Evolutionary conservation across 805 yeast genomes (phyloP).

Genomic region (Brettanomyces nanus): DNA sequence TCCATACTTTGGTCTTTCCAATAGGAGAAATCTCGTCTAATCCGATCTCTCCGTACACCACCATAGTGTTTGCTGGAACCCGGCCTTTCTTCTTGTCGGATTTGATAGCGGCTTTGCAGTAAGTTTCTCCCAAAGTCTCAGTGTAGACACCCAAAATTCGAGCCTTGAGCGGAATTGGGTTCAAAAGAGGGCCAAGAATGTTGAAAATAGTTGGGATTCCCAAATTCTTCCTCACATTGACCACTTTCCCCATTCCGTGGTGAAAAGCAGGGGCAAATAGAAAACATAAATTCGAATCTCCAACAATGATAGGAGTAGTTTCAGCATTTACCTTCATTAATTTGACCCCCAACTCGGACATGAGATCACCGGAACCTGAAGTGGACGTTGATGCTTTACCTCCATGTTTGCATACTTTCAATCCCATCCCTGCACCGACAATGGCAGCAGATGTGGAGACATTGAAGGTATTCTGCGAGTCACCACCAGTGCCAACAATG

Average conservation of each 20-base stretch:
- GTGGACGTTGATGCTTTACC: conserved; percentile 93
- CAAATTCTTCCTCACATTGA: conserved; percentile 62
- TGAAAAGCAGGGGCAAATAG: conserved; percentile 93
- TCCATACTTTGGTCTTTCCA: conserved; percentile 79
- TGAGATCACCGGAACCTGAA: conserved; percentile 90
- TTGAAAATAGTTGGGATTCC: conserved; percentile 94
- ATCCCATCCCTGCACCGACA: conserved; percentile 82
- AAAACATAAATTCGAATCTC: conserved; percentile 49
- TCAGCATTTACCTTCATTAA: conserved; percentile 54
- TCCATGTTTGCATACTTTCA: conserved; percentile 88
- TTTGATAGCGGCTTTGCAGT: conserved; percentile 69
- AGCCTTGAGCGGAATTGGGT: conserved; percentile 77
- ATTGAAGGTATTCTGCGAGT: conserved; percentile 94
- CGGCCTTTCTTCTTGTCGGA: conserved; percentile 44
- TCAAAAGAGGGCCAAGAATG: conserved; percentile 85
- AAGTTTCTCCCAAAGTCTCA: conserved; percentile 68
- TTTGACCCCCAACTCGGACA: conserved; percentile 77
- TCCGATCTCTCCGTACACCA: conserved; percentile 90
- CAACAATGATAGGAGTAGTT: conserved; percentile 53
- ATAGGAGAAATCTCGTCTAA: conserved; percentile 91
- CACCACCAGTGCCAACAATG: conserved; percentile 99
- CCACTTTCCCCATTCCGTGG: conserved; percentile 81
- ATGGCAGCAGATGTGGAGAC: conserved; percentile 94
- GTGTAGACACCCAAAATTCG: conserved; percentile 88
- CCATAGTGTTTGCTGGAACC: conserved; percentile 49